Percentiles rank a stretch among this genome's conserved stretches.
These are phyloP conservation scores for Prunus fruticosa DNA, from an alignment of 306 rosid species.

Conservation along the genomic window DNA sequence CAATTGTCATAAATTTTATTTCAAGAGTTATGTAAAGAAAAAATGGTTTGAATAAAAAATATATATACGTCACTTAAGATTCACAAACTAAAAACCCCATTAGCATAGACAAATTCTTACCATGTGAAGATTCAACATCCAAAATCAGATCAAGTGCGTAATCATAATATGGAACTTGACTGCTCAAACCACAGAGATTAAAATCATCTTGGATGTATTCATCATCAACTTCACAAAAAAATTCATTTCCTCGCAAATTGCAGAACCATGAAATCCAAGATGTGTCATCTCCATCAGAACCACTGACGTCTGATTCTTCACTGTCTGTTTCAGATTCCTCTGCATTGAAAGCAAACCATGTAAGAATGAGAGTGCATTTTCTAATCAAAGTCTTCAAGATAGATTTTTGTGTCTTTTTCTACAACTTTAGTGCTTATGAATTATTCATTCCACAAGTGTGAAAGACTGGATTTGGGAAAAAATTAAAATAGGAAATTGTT, in stretches of 20 bases:
- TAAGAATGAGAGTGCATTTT: slow-evolving; percentile 1
- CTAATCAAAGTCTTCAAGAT: neutral
- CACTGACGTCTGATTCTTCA: slow-evolving; percentile 97
- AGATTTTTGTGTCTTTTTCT: neutral
- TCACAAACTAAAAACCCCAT: neutral
- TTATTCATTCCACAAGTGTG: neutral
- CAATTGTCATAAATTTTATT: neutral
- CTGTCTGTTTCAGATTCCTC: slow-evolving; percentile 98
- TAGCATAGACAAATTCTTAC: slow-evolving; percentile 35
- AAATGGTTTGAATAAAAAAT: neutral
- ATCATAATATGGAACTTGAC: slow-evolving; percentile 99
- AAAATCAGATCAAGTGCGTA: slow-evolving; percentile 95
- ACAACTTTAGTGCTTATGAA: neutral
- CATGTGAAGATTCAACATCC: slow-evolving; percentile 98
- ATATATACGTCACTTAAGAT: neutral
- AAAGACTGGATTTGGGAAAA: neutral
- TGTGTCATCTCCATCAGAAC: slow-evolving; percentile 95
- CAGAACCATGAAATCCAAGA: slow-evolving; percentile 99
- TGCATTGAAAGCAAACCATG: slow-evolving; percentile 37
- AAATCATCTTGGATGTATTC: slow-evolving; percentile 96
- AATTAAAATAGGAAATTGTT: neutral
- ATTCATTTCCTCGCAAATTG: slow-evolving; percentile 95
- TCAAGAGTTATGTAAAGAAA: neutral
- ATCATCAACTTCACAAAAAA: slow-evolving; percentile 96
- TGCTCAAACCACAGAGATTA: slow-evolving; percentile 92